phyloP scores from a whole-genome alignment of 805 yeast species.

The Saccharomyces paradoxus region DNA sequence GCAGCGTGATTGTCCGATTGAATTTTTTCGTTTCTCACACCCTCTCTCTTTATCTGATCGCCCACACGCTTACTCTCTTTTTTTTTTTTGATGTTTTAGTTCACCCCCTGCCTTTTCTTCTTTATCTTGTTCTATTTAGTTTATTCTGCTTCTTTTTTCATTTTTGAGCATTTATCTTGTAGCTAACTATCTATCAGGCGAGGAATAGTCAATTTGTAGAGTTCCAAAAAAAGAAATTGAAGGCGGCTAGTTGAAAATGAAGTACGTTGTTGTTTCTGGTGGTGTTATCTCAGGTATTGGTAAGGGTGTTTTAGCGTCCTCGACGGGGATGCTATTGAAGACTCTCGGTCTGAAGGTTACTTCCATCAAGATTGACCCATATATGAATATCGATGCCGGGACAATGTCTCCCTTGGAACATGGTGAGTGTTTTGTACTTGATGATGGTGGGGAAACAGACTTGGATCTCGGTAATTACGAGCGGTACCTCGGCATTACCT shows the following conservation, averaged over 20 bases:
- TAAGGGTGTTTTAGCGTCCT: conserved; percentile 95
- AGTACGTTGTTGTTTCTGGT: conserved; percentile 98
- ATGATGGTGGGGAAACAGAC: conserved; percentile 99
- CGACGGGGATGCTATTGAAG: conserved; percentile 90
- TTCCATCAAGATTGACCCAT: conserved; percentile 98
- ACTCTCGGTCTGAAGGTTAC: conserved; percentile 92
- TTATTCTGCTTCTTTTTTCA: neutral
- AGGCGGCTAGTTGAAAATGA: conserved; percentile 44
- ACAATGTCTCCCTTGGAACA: conserved; percentile 99
- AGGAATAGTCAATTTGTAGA: neutral
- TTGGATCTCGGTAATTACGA: conserved; percentile 97
- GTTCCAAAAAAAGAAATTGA: neutral
- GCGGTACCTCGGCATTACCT: conserved; percentile 86
- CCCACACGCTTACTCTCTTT: neutral
- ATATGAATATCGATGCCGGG: conserved; percentile 98
- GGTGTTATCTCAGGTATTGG: conserved; percentile 99
- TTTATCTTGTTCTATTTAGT: neutral
- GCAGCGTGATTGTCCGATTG: neutral
- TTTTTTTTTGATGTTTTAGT: conserved; percentile 1
- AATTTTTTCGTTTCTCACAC: neutral
- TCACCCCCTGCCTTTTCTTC: conserved; percentile 10
- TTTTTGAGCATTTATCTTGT: neutral
- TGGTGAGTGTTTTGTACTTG: conserved; percentile 95
- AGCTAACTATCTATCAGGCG: neutral
- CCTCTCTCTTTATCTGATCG: neutral